Percentiles rank a stretch among this genome's conserved stretches.
These are phyloP conservation scores for Penicillium digitatum DNA, from an alignment of 2,329 filamentous ascomycete genomes.

Conservation along the genomic window DNA sequence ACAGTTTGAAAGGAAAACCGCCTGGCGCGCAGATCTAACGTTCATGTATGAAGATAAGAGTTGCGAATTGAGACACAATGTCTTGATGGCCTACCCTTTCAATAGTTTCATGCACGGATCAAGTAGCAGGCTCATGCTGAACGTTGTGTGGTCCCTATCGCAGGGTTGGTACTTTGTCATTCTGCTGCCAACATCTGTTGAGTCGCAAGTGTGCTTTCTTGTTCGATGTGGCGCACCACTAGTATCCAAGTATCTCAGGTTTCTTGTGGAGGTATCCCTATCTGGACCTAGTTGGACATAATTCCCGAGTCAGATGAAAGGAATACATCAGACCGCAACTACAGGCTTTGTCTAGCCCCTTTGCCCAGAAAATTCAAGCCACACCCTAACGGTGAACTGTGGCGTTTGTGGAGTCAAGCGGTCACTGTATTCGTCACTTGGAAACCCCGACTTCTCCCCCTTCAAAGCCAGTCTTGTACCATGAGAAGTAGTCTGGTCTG, in stretches of 20 bases:
- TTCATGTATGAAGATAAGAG: constrained; percentile 13
- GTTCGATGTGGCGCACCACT: constrained; percentile 1
- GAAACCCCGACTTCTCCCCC: constrained; percentile 14
- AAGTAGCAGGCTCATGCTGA: constrained; percentile 4
- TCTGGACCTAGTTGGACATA: background rate
- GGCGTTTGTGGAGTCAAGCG: constrained; percentile 13
- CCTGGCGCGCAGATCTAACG: constrained; percentile 20
- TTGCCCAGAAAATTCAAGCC: constrained; percentile 13
- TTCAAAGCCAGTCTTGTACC: background rate
- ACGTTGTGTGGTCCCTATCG: background rate
- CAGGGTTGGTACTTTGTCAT: background rate
- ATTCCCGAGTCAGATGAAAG: constrained; percentile 1
- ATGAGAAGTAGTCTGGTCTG: background rate
- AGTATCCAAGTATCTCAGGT: constrained; percentile 2
- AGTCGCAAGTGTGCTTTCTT: constrained; percentile 10
- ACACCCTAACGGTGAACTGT: constrained; percentile 21
- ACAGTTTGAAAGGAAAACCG: constrained; percentile 4
- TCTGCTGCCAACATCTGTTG: background rate
- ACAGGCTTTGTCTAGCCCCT: constrained; percentile 1
- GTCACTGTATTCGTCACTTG: constrained; percentile 11
- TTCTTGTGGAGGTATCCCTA: background rate
- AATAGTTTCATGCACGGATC: constrained; percentile 27
- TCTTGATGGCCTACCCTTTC: constrained; percentile 1
- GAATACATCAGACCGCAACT: constrained; percentile 15
- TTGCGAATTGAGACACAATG: background rate